Evolutionary conservation across 2,329 filamentous ascomycete genomes (phyloP).

Genomic region (Arthrobotrys musiformis): DNA sequence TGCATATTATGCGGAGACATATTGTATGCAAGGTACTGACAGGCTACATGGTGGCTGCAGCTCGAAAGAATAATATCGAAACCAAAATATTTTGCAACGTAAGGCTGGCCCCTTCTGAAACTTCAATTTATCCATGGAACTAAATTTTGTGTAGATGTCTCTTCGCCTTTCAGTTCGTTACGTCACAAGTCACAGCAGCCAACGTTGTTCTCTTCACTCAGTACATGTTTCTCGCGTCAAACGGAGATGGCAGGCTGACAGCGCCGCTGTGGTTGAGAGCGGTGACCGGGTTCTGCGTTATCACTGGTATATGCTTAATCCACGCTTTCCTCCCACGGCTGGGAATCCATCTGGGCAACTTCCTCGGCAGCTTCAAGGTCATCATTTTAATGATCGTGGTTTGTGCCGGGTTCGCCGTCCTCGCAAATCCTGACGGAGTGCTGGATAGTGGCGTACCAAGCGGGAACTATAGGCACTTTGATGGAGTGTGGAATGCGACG

Average conservation of each 20-base stretch:
- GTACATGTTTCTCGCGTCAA: conserved; percentile 51
- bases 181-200: conserved; percentile 46
- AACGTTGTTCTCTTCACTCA: conserved; percentile 52
- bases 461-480: conserved; percentile 42
- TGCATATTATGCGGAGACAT: background rate
- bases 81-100: conserved; percentile 70
- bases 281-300: conserved; percentile 42
- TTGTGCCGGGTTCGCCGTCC: conserved; percentile 61
- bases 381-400: conserved; percentile 61
- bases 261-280: conserved; percentile 45
- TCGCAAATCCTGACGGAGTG: conserved; percentile 55
- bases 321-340: conserved; percentile 61
- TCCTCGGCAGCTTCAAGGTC: conserved; percentile 62
- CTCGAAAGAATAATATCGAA: conserved; percentile 71
- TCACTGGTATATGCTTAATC: conserved; percentile 60
- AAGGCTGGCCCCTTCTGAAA: conserved; percentile 7
- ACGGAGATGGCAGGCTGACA: conserved; percentile 13
- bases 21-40: conserved; percentile 16
- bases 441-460: conserved; percentile 31
- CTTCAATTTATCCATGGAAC: background rate
- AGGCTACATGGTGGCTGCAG: conserved; percentile 62
- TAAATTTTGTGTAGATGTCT: conserved; percentile 32
- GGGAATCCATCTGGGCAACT: conserved; percentile 62
- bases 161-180: conserved; percentile 50
- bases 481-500: conserved; percentile 49